A percentile compares a stretch with the other conserved stretches of the same genome.
Evolutionary conservation across 805 yeast species (phyloP).

Genomic region (Tetrapisispora namnaoensis): DNA sequence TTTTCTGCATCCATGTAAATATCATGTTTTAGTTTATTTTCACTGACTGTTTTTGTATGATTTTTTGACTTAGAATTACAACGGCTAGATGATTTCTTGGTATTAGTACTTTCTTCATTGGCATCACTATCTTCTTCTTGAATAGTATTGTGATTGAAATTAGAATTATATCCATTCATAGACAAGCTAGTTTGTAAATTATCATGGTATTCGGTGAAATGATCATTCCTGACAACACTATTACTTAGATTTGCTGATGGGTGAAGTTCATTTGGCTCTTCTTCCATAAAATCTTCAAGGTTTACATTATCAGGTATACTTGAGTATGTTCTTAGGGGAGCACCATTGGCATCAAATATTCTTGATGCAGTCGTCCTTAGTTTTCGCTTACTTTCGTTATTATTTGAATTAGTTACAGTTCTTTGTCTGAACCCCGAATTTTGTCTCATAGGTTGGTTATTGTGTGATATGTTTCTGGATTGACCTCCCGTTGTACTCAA

Average conservation of each 20-base stretch:
- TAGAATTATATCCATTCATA: neutral
- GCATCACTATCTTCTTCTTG: conserved; percentile 12
- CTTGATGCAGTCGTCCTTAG: conserved; percentile 63
- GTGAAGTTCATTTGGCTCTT: conserved; percentile 6
- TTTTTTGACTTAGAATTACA: neutral
- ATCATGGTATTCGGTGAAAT: neutral
- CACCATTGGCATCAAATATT: conserved; percentile 62
- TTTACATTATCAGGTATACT: conserved; percentile 55
- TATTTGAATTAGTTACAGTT: conserved; percentile 2
- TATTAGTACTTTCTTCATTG: neutral
- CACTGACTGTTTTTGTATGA: neutral
- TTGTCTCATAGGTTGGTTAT: conserved; percentile 1
- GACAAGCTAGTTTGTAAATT: neutral
- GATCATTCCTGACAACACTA: neutral
- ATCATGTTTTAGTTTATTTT: neutral
- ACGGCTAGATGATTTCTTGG: neutral
- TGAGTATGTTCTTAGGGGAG: conserved; percentile 62
- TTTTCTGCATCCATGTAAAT: neutral
- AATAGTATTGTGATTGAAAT: conserved; percentile 11
- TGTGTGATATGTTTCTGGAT: neutral
- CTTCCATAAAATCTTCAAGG: conserved; percentile 36
- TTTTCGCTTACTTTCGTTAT: conserved; percentile 24
- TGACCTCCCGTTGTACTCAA: neutral
- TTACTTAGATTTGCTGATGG: neutral
- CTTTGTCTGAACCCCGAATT: conserved; percentile 1